Conservation (phyloP, 2,329 filamentous ascomycete genomes). For the Cladosporium cucumerinum region DNA sequence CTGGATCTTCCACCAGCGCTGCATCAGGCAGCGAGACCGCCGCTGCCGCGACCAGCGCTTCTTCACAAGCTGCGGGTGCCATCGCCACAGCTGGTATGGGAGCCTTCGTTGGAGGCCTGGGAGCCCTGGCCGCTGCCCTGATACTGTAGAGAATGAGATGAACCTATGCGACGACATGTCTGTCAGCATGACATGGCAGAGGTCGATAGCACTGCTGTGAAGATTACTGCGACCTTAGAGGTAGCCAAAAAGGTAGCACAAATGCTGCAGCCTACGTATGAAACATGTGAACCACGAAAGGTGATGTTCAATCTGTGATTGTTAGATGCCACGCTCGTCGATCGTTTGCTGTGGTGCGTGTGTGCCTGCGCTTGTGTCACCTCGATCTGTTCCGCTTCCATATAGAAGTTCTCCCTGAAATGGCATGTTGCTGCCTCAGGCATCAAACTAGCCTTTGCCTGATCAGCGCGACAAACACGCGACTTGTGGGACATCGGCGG, state of each 20-base stretch:
- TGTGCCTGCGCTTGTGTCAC: background rate
- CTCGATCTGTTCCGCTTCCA: background rate
- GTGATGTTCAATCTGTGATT: background rate
- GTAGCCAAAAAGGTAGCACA: background rate
- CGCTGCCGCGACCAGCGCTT: slow-evolving; percentile 1
- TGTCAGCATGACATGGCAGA: background rate
- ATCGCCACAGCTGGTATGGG: slow-evolving; percentile 10
- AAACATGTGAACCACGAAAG: background rate
- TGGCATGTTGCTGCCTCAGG: background rate
- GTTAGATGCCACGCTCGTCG: background rate
- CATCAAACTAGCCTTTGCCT: background rate
- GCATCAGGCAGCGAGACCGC: slow-evolving; percentile 5
- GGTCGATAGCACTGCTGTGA: background rate
- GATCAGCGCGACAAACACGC: background rate
- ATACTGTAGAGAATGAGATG: background rate
- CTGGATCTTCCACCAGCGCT: background rate
- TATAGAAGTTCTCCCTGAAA: background rate
- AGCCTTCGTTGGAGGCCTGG: slow-evolving; percentile 13
- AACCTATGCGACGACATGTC: background rate
- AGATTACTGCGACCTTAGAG: background rate
- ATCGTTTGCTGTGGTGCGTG: background rate
- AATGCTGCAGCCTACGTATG: background rate
- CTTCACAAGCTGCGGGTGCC: background rate
- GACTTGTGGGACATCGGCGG: background rate
- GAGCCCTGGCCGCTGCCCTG: slow-evolving; percentile 6